These are phyloP conservation scores for Trichoderma hamatum DNA, from an alignment of 2,329 filamentous ascomycete genomes.

Conservation along the genomic window DNA sequence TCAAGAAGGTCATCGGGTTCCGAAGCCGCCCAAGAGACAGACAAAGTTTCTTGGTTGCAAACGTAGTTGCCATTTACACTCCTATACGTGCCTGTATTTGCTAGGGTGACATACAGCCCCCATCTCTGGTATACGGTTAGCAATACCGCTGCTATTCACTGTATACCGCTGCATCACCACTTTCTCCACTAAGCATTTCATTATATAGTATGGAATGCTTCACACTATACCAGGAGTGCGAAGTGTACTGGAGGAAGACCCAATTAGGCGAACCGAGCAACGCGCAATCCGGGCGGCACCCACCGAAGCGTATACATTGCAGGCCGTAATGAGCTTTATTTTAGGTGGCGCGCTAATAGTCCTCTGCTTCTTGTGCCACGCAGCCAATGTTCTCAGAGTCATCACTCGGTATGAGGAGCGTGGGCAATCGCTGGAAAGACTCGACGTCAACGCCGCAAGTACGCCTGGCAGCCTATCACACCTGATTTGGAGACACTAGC, in stretches of 20 bases:
- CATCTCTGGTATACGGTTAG: neutral
- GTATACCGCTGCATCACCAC: neutral
- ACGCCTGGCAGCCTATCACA: neutral
- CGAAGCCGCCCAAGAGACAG: slow-evolving; percentile 1
- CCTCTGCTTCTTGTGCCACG: neutral
- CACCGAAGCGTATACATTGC: neutral
- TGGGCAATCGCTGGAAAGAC: neutral
- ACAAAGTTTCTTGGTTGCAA: neutral
- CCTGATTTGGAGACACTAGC: neutral
- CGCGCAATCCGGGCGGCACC: neutral
- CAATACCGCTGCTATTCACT: neutral
- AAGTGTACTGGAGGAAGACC: neutral
- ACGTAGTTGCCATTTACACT: neutral
- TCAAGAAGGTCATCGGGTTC: neutral
- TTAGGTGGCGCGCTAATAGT: neutral
- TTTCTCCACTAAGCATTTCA: neutral
- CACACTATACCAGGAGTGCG: neutral
- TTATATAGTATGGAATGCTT: neutral
- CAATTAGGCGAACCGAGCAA: slow-evolving; percentile 11
- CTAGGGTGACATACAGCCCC: neutral
- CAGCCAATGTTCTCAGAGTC: neutral
- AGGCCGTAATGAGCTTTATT: neutral
- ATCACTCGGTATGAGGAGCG: neutral
- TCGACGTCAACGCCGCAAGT: neutral
- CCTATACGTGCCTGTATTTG: neutral